phyloP scores from a whole-genome alignment of 2,329 filamentous ascomycete species.

The Alternaria alternata region DNA sequence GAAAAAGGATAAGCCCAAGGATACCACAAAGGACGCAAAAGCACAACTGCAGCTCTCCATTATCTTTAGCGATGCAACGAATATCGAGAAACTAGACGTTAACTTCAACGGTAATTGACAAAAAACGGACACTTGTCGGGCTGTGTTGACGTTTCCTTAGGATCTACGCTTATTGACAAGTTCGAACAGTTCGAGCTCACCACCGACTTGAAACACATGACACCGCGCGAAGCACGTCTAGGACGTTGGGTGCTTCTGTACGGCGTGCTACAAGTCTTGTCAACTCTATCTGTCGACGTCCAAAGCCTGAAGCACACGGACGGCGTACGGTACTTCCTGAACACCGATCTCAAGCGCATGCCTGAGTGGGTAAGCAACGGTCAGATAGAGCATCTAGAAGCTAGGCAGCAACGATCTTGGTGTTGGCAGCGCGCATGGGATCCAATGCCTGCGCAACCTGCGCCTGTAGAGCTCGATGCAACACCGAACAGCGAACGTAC shows the following conservation, averaged over 20 bases:
- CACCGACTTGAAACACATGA: constrained; percentile 40
- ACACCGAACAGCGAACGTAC: constrained; percentile 2
- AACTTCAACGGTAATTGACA: constrained; percentile 45
- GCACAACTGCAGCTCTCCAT: constrained; percentile 51
- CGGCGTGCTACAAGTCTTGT: constrained; percentile 53
- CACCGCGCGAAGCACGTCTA: constrained; percentile 53
- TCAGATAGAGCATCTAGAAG: constrained; percentile 38
- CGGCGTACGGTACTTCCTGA: constrained; percentile 52
- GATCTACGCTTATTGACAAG: constrained; percentile 51
- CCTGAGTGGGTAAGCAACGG: constrained; percentile 49
- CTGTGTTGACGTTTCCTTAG: constrained; percentile 28
- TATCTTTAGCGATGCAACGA: constrained; percentile 52
- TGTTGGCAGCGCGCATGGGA: constrained; percentile 49
- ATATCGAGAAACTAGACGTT: constrained; percentile 50
- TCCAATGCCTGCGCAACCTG: constrained; percentile 27
- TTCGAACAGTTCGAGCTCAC: constrained; percentile 53
- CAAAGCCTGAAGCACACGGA: constrained; percentile 49
- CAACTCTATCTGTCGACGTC: constrained; percentile 53
- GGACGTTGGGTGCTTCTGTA: constrained; percentile 57
- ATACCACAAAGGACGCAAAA: constrained; percentile 47
- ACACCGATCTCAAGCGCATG: constrained; percentile 48
- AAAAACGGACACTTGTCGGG: neutral
- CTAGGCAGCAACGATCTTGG: constrained; percentile 43
- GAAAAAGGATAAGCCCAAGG: constrained; percentile 47
- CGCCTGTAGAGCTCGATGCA: constrained; percentile 45